Evolutionary conservation across 2,329 filamentous ascomycete species (phyloP), one percentile per base, ranked within the genome.

Genomic region (Elsinoe australis): DNA sequence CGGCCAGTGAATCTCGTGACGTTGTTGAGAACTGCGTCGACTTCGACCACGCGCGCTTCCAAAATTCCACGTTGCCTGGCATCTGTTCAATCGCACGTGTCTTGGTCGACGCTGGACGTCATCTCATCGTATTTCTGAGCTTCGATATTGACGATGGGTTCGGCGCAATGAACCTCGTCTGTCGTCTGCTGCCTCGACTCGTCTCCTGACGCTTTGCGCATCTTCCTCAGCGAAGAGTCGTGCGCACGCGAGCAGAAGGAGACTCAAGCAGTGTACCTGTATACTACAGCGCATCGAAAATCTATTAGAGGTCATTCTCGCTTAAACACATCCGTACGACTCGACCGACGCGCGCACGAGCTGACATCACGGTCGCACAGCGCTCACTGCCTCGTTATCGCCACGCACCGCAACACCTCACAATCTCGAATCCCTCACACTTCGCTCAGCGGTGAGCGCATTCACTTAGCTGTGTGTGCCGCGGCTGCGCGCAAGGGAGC

Each of bases 181-280:
- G 45, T 36, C 24, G 32, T 26, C 31, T 36, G 21, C 10, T n/a
- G 31, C 22, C 32, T 21, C 32, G 24, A n/a, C 34, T n/a, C 21
- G 45, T 48, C 45, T 48, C 45, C 45, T 48, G 45, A 48, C 45
- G 45, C 45, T 48, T 34, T 36, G 32, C 31, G 45, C 34, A 48
- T 22, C 45, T 38, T 39, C 45, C 45, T 29, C 14, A 24, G 22
- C 9, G 45, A 48, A 21, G 21, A 18, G 33, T 36, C 22, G 33
- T 48, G 45, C 12, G 45, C 45, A 48, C 45, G 45, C 45, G 45
- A 48, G 45, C 45, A 48, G 33, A 34, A 26, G 33, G 32, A 31
- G 31, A 36, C 31, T 17, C 21, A 31, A 22, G 22, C 44, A 35
- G 21, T 47, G 19, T 17, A 32, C 9, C 14, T 47, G n/a, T n/a